These are phyloP conservation scores for Phellopilus nigrolimitatus DNA, from an alignment of 1,284 basidiomycete genomes.

Conservation along the genomic window DNA sequence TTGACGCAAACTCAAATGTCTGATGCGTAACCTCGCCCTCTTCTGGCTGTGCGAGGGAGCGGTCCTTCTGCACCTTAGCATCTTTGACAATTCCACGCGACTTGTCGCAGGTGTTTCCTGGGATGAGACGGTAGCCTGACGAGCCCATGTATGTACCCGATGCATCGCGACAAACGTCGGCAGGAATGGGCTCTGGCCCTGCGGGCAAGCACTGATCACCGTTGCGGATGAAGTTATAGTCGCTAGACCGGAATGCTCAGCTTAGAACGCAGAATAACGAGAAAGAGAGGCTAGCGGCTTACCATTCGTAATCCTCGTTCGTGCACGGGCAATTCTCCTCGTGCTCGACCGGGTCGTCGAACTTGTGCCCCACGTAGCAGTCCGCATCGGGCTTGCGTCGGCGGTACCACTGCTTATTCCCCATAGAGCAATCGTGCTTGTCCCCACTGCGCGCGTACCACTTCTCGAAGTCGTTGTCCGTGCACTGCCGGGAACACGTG, in stretches of 20 bases:
- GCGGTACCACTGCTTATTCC: slow-evolving; percentile 95
- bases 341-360: slow-evolving; percentile 75
- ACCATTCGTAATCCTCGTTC: slow-evolving; percentile 94
- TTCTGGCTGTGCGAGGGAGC: slow-evolving; percentile 69
- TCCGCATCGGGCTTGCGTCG: slow-evolving; percentile 81
- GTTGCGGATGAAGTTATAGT: slow-evolving; percentile 83
- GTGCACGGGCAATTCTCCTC: slow-evolving; percentile 84
- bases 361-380: slow-evolving; percentile 93
- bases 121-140: slow-evolving; percentile 88
- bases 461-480: slow-evolving; percentile 72
- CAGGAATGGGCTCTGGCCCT: slow-evolving; percentile 83
- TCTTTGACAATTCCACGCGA: slow-evolving; percentile 49
- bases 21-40: slow-evolving; percentile 72
- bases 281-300: slow-evolving; percentile 24
- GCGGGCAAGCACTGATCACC: slow-evolving; percentile 71
- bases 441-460: slow-evolving; percentile 79
- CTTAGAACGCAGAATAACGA: slow-evolving; percentile 2
- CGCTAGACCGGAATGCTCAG: slow-evolving; percentile 46
- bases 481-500: slow-evolving; percentile 68
- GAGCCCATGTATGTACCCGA: slow-evolving; percentile 79
- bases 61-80: slow-evolving; percentile 64
- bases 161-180: slow-evolving; percentile 63
- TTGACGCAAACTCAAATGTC: slow-evolving; percentile 72
- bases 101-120: slow-evolving; percentile 84
- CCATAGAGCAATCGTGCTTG: slow-evolving; percentile 86